Evolutionary conservation across 805 yeast species (phyloP), one percentile per base, ranked within the genome.

Genomic region (Yarrowia hollandica): DNA sequence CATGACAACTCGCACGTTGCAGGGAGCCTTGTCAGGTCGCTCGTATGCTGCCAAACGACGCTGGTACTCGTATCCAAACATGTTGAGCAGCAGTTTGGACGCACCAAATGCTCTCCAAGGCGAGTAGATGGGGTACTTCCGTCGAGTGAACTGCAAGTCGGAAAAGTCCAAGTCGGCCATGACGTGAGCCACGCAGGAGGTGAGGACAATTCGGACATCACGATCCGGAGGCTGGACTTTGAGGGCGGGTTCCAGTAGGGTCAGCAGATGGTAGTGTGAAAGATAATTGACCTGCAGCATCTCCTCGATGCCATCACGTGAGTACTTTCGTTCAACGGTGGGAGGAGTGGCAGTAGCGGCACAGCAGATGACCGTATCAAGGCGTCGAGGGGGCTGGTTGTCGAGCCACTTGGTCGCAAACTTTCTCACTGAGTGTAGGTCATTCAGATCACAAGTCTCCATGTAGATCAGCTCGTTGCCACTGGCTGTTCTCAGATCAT

Each of bases 351-450:
- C 77, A 57, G 89, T 91, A 7, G 88, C 91, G 1, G 97, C 97
- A 73, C 90, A 83, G 67, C 96, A 88, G 1, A 94, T 72, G 25
- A 94, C 81, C 60, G 96, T 96, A 72, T 94, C 99, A 42, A 94
- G 75, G 59, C 99, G 74, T 66, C 99, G 79, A 10, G 97, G 94
- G 2, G 97, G 96, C 28, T 83, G 75, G 67, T 88, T 90, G 70
- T 94, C 96, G 61, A 94, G 77, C 98, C 98, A 94, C 61, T 79
- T 83, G 1, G 98, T 91, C 25, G 97, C 97, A 75, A 94, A 94
- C 68, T 84, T 83, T 66, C 99, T 79, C 11, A 94, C 79, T 2
- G 90, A 83, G 68, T 84, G 75, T 60, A 94, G 74, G 59, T 88
- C 84, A 15, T 82, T 75, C 60, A 94, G 76, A 69, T 94, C 95